Evolutionary conservation across 495 filamentous ascomycete genomes (phyloP).

Genomic region (Annulohypoxylon moriforme): DNA sequence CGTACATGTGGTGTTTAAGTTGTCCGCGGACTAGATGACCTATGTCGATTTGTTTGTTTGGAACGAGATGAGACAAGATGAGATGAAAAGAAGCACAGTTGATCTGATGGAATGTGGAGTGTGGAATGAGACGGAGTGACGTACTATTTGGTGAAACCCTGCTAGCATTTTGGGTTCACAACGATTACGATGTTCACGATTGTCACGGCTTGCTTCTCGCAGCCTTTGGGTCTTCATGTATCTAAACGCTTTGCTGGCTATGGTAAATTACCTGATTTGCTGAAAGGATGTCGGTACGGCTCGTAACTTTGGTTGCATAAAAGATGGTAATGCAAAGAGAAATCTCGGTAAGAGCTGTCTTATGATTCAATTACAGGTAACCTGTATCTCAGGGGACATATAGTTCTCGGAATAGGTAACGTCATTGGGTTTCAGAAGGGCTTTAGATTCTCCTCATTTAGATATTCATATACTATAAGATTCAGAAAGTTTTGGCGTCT

Average conservation of each 20-base stretch:
- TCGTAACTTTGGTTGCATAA: not conserved
- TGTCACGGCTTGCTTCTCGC: conserved; percentile 5
- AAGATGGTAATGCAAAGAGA: not conserved
- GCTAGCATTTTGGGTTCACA: conserved; percentile 11
- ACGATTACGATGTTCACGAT: conserved; percentile 37
- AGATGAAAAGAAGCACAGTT: not conserved
- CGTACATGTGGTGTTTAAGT: not conserved
- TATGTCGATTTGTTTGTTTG: not conserved
- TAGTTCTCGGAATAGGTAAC: not conserved
- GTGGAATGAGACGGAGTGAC: conserved; percentile 14
- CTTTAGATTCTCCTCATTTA: not conserved
- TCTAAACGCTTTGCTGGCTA: not conserved
- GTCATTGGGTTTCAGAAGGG: not conserved
- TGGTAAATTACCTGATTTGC: not conserved
- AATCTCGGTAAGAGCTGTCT: not conserved
- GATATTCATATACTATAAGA: not conserved
- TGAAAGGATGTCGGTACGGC: not conserved
- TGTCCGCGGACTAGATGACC: not conserved
- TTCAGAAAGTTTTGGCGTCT: no score
- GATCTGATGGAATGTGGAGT: conserved; percentile 11
- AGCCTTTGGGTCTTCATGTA: not conserved
- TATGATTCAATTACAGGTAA: not conserved
- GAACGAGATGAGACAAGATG: not conserved
- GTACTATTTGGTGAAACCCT: not conserved
- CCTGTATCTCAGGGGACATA: no score